phyloP scores from a whole-genome alignment of 805 yeast species.

The Myxozyma lipomycoides region DNA sequence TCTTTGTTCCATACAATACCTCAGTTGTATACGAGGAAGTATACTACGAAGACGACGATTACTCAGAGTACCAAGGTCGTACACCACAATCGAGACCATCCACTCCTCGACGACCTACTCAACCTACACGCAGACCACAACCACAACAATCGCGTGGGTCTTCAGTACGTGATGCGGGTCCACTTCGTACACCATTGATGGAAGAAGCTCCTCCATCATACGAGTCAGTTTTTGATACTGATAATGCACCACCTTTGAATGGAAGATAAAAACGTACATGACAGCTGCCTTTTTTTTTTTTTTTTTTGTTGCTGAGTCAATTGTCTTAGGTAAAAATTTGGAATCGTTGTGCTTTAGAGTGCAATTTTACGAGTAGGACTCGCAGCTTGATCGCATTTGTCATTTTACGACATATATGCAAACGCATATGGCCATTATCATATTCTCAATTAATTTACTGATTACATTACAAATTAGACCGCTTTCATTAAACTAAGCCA shows the following conservation, averaged over 20 bases:
- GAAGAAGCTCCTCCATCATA: background rate
- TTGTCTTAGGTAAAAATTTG: too few relatives aligned
- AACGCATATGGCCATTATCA: too few relatives aligned
- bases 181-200: background rate
- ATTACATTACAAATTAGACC: too few relatives aligned
- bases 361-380: too few relatives aligned
- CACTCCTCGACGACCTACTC: too few relatives aligned
- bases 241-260: background rate
- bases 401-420: too few relatives aligned
- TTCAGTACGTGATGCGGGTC: background rate
- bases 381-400: too few relatives aligned
- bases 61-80: background rate
- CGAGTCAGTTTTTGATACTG: background rate
- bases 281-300: background rate
- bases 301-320: too few relatives aligned
- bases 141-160: background rate
- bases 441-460: too few relatives aligned
- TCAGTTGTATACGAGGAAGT: background rate
- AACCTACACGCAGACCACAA: too few relatives aligned
- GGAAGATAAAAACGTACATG: background rate
- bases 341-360: too few relatives aligned
- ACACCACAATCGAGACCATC: background rate
- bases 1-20: background rate
- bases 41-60: background rate
- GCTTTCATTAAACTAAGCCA: too few relatives aligned